Conservation (phyloP, 148 eudicot genomes). For the Nepenthes mirabilis region DNA sequence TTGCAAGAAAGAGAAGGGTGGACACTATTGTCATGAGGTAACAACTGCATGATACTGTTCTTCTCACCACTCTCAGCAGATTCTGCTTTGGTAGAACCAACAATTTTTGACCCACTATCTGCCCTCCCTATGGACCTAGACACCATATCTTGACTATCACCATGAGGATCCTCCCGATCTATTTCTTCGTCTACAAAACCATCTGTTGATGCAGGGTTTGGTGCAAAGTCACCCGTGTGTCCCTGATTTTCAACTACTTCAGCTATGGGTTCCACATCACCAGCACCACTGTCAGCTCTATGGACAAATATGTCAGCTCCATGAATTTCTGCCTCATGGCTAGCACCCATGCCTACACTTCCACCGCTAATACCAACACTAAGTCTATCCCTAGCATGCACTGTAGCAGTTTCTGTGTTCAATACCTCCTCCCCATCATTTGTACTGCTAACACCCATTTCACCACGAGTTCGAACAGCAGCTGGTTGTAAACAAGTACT, state of each 20-base stretch:
- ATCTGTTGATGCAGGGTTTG: slow-evolving; percentile 50
- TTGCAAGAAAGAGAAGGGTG: slow-evolving; percentile 97
- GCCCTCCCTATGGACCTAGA: slow-evolving; percentile 70
- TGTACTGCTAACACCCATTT: slow-evolving; percentile 94
- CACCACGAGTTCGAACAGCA: slow-evolving; percentile 45
- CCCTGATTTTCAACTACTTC: slow-evolving; percentile 96
- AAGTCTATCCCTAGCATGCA: slow-evolving; percentile 64
- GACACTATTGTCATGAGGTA: slow-evolving; percentile 48
- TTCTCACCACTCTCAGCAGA: slow-evolving; percentile 94
- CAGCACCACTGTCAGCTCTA: slow-evolving; percentile 78
- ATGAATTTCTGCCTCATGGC: slow-evolving; percentile 98
- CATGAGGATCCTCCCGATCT: slow-evolving; percentile 84
- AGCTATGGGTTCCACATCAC: slow-evolving; percentile 84
- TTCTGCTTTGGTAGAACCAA: slow-evolving; percentile 84
- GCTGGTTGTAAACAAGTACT: slow-evolving; percentile 74
- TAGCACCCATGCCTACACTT: slow-evolving; percentile 99
- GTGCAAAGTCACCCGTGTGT: slow-evolving; percentile 70
- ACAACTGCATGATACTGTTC: slow-evolving; percentile 47
- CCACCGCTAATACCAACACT: slow-evolving; percentile 95
- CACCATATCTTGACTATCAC: slow-evolving; percentile 87
- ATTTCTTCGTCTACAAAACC: slow-evolving; percentile 69
- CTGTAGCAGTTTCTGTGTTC: slow-evolving; percentile 73
- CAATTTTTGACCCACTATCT: slow-evolving; percentile 88
- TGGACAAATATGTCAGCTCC: slow-evolving; percentile 75
- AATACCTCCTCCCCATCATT: slow-evolving; percentile 89